These are phyloP conservation scores for Cercospora canescens DNA, from an alignment of 2,329 filamentous ascomycete genomes.

Conservation along the genomic window DNA sequence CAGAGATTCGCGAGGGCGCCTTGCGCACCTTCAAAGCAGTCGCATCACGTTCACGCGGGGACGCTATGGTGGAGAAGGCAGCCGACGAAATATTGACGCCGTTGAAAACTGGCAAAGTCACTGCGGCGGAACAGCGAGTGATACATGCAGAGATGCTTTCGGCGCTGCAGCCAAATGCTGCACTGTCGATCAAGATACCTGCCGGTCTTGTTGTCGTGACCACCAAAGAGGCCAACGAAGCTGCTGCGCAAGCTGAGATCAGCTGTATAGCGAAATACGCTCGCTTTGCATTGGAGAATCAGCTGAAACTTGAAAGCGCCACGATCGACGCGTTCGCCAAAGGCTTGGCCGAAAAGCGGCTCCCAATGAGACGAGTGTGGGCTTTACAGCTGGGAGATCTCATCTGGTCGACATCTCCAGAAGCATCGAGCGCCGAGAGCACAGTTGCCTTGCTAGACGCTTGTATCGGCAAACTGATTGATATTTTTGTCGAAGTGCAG, in stretches of 20 bases:
- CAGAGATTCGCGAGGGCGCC: slow-evolving; percentile 72
- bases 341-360: slow-evolving; percentile 82
- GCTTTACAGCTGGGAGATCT: slow-evolving; percentile 71
- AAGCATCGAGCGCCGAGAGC: slow-evolving; percentile 51
- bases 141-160: slow-evolving; percentile 80
- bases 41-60: slow-evolving; percentile 62
- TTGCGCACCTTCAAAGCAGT: slow-evolving; percentile 71
- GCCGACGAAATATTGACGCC: slow-evolving; percentile 76
- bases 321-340: slow-evolving; percentile 73
- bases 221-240: slow-evolving; percentile 85
- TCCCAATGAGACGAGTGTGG: slow-evolving; percentile 77
- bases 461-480: slow-evolving; percentile 58
- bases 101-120: slow-evolving; percentile 79
- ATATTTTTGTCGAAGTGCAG: slow-evolving; percentile 74
- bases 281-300: slow-evolving; percentile 61
- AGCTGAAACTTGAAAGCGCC: slow-evolving; percentile 62
- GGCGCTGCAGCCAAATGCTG: slow-evolving; percentile 59
- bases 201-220: slow-evolving; percentile 67
- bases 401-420: slow-evolving; percentile 59
- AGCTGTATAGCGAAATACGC: slow-evolving; percentile 68
- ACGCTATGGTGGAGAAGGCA: slow-evolving; percentile 63
- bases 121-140: slow-evolving; percentile 80
- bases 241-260: slow-evolving; percentile 74
- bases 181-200: slow-evolving; percentile 66
- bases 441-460: slow-evolving; percentile 50